Percentiles rank a stretch among this genome's conserved stretches.
Evolutionary conservation across 2,329 filamentous ascomycete genomes (phyloP).

Genomic region (Coleophoma eucalyptorum): DNA sequence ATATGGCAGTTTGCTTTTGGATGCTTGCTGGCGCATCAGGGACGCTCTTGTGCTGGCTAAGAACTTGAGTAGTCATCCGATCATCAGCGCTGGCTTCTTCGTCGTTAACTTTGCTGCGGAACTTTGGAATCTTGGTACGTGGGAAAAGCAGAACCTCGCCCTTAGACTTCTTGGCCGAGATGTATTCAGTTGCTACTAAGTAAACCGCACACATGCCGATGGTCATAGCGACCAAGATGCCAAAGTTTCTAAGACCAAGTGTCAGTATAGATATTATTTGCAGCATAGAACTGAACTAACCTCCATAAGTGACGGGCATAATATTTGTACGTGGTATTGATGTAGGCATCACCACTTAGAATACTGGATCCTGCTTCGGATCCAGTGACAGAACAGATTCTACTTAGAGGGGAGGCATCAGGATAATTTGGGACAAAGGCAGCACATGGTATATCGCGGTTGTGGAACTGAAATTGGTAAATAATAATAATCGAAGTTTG

Average conservation of each 20-base stretch:
- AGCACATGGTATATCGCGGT: constrained; percentile 17
- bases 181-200: constrained; percentile 57
- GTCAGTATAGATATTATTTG: too few species aligned
- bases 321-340: constrained; percentile 54
- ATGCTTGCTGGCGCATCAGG: constrained; percentile 28
- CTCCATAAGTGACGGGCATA: constrained; percentile 59
- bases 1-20: constrained; percentile 46
- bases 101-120: constrained; percentile 6
- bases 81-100: constrained; percentile 25
- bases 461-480: constrained; percentile 47
- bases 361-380: constrained; percentile 45
- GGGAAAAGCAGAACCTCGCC: constrained; percentile 75
- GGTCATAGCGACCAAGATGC: constrained; percentile 63
- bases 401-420: constrained; percentile 11
- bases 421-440: constrained; percentile 18
- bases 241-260: constrained; percentile 50
- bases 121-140: constrained; percentile 48
- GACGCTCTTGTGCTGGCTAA: constrained; percentile 49
- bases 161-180: constrained; percentile 64
- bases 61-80: constrained; percentile 18
- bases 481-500: too few species aligned
- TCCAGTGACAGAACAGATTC: constrained; percentile 55
- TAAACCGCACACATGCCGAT: constrained; percentile 56
- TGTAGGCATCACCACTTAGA: constrained; percentile 58
- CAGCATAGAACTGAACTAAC: neutral